phyloP scores from a whole-genome alignment of 805 yeast genomes.

The Kluyveromyces aestuarii region DNA sequence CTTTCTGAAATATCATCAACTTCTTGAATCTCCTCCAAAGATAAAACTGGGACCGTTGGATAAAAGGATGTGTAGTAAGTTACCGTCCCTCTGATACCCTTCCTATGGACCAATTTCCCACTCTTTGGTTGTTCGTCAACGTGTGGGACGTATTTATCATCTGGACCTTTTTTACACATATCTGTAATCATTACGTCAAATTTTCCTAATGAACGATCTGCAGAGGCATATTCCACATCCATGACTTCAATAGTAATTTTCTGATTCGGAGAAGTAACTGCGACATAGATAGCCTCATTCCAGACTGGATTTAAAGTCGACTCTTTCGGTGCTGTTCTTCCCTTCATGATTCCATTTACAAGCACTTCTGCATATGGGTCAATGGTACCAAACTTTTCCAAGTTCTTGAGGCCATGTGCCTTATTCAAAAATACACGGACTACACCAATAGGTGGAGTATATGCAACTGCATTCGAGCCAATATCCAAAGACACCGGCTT shows the following conservation, averaged over 20 bases:
- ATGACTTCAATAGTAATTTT: slow-evolving; percentile 77
- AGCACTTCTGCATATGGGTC: slow-evolving; percentile 85
- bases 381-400: slow-evolving; percentile 82
- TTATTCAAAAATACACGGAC: slow-evolving; percentile 61
- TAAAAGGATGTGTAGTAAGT: slow-evolving; percentile 71
- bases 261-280: slow-evolving; percentile 78
- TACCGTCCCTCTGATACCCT: slow-evolving; percentile 77
- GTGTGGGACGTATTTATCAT: slow-evolving; percentile 55
- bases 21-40: slow-evolving; percentile 62
- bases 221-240: slow-evolving; percentile 76
- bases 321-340: slow-evolving; percentile 63
- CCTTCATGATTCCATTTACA: slow-evolving; percentile 66
- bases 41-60: slow-evolving; percentile 73
- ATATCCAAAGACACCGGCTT: slow-evolving; percentile 71
- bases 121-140: slow-evolving; percentile 47
- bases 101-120: slow-evolving; percentile 59
- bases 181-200: slow-evolving; percentile 62
- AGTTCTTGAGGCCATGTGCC: slow-evolving; percentile 69
- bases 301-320: slow-evolving; percentile 72
- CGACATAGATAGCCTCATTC: slow-evolving; percentile 74
- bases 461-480: slow-evolving; percentile 66
- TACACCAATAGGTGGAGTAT: slow-evolving; percentile 92
- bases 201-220: slow-evolving; percentile 82
- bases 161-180: slow-evolving; percentile 49
- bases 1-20: slow-evolving; percentile 36